A percentile compares a stretch with the other conserved stretches of the same genome.
Conservation (phyloP, 2,329 filamentous ascomycete genomes). For the Colletotrichum echinochloae region DNA sequence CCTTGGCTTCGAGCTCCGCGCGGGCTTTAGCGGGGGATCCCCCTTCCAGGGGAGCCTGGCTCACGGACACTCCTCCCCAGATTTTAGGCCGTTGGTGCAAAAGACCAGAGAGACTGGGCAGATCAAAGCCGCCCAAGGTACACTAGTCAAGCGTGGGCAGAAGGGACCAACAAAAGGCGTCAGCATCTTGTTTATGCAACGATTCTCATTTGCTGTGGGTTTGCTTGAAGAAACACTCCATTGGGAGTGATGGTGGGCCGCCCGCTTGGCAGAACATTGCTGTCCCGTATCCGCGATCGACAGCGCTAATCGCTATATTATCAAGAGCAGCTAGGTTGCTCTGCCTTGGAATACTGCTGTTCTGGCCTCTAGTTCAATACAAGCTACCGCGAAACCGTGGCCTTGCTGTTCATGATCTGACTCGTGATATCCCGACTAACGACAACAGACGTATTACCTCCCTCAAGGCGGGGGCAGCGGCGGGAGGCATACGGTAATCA, state of each 20-base stretch:
- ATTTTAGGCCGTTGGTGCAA: not conserved
- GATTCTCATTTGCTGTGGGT: slow-evolving; percentile 1
- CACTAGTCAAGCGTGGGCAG: not conserved
- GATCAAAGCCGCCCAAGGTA: not conserved
- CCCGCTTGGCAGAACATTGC: not conserved
- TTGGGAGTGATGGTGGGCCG: not conserved
- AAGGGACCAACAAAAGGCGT: not conserved
- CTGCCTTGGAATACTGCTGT: not conserved
- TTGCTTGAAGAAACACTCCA: slow-evolving; percentile 21
- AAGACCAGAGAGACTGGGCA: not conserved
- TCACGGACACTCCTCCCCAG: slow-evolving; percentile 25
- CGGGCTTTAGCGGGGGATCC: slow-evolving; percentile 23
- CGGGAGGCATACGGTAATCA: not conserved
- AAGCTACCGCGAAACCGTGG: not conserved
- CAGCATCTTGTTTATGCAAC: not conserved
- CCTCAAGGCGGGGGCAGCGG: not conserved
- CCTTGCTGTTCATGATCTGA: not conserved
- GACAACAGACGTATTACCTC: not conserved
- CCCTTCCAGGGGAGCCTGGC: slow-evolving; percentile 14
- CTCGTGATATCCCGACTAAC: not conserved
- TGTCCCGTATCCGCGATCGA: not conserved
- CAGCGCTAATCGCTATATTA: not conserved
- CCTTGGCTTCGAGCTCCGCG: not conserved
- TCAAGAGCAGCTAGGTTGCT: too few species aligned
- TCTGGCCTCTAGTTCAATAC: not conserved